Percentiles rank a stretch among this genome's conserved stretches.
Evolutionary conservation across 1,284 basidiomycete genomes (phyloP).

Genomic region (Ceratobasidium theobromae): DNA sequence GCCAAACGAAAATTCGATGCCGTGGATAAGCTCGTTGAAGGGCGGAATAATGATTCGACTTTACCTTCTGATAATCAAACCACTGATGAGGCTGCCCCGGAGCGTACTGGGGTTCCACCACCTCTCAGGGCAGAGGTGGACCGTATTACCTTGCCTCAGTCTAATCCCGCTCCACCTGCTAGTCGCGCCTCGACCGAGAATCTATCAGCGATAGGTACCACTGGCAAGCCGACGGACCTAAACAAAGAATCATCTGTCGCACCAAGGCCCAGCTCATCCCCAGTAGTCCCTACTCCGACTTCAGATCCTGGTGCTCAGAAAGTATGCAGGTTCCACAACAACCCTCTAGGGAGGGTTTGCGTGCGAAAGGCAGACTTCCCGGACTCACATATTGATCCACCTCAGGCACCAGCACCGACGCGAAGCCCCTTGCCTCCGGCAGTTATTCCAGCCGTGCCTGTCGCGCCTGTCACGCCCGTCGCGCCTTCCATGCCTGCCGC

Average conservation of each 20-base stretch:
- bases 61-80: background rate
- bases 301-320: background rate
- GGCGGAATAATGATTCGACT: background rate
- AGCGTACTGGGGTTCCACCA: background rate
- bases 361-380: constrained; percentile 13
- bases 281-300: background rate
- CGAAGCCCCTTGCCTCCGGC: background rate
- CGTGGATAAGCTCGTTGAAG: background rate
- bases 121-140: background rate
- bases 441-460: background rate
- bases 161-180: background rate
- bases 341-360: constrained; percentile 1
- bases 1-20: constrained; percentile 7
- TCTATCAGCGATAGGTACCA: background rate
- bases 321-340: constrained; percentile 9
- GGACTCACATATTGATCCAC: constrained; percentile 3
- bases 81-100: background rate
- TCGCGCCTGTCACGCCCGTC: background rate
- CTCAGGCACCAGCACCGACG: background rate
- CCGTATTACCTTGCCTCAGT: background rate
- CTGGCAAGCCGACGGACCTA: background rate
- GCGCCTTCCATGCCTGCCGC: background rate
- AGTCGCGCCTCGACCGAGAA: background rate
- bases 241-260: background rate
- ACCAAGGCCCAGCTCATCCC: background rate